Evolutionary conservation across 2,329 filamentous ascomycete genomes (phyloP), one percentile per base, ranked within the genome.

Genomic region (Pseudophaeomoniella oleicola): DNA sequence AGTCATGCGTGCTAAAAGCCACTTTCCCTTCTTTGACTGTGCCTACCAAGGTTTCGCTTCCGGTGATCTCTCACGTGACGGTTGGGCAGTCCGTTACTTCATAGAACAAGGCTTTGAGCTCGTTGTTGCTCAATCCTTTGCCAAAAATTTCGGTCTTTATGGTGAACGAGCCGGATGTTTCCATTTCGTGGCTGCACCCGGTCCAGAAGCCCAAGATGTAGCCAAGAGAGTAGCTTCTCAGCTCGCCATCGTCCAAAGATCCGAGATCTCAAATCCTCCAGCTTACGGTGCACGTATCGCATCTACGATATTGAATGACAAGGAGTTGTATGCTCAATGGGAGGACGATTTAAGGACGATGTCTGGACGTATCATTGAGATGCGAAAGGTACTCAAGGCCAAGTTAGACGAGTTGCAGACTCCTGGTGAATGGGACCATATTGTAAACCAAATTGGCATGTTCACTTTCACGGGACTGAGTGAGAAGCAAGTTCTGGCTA

Each of bases 401-500:
- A 84, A 87, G 60, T 74, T 98, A 9, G 88, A 96, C 63, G 75
- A 78, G 52, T 71, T 88, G 41, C 75, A 74, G 18, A 94, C 90
- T 0, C 88, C 88, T 0, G 88, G 88, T 19, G 81, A 73, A 11
- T 98, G 90, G 90, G 84, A 87, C 54, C 90, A 98, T 63, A 93
- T 98, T 57, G 94, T 87, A 12, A 83, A 92, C 51, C 90, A 98
- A 71, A 98, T 98, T 55, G 90, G 90, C 64, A 98, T 98, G 90
- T 98, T 98, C 66, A 88, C 80, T 58, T 98, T 93, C 39, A 69
- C 67, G 0, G 71, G 70, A 0, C 51, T 75, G 41, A 63, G 42
- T 3, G 60, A 66, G 40, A 40, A 51, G 3, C 68, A 72, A 43
- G 67, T 73, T 3, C 46, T 52, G 45, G 48, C 55, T 33, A 45